These are phyloP conservation scores for Aureobasidium zeae DNA, from an alignment of 2,329 filamentous ascomycete genomes.

Conservation along the genomic window DNA sequence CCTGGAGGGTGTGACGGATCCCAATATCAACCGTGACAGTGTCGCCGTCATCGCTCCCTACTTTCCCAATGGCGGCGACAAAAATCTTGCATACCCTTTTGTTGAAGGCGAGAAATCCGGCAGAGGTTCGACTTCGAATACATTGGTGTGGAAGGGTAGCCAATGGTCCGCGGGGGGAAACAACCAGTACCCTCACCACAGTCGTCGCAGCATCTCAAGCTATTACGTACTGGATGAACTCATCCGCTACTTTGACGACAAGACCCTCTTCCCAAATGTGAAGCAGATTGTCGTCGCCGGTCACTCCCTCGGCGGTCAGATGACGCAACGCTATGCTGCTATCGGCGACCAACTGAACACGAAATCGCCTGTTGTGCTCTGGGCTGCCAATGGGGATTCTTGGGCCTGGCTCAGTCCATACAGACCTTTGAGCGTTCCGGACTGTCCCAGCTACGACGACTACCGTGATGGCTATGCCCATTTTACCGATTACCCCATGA, in stretches of 20 bases:
- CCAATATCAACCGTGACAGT: conserved; percentile 24
- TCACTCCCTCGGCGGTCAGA: conserved; percentile 30
- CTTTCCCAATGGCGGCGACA: conserved; percentile 31
- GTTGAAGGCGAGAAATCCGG: conserved; percentile 20
- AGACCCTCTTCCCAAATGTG: conserved; percentile 28
- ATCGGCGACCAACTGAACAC: conserved; percentile 23
- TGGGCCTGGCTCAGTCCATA: conserved; percentile 27
- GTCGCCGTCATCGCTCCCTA: conserved; percentile 29
- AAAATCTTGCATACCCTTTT: conserved; percentile 28
- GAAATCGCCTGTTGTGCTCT: conserved; percentile 26
- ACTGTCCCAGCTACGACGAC: conserved; percentile 27
- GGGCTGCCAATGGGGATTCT: conserved; percentile 30
- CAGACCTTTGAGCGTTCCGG: conserved; percentile 24
- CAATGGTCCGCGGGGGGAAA: conserved; percentile 29
- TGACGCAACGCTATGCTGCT: conserved; percentile 29
- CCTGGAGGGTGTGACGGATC: conserved; percentile 23
- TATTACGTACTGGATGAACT: conserved; percentile 29
- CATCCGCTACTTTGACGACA: conserved; percentile 29
- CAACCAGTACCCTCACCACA: conserved; percentile 29
- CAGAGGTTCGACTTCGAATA: conserved; percentile 26
- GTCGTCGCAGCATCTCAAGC: conserved; percentile 23
- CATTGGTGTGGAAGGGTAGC: conserved; percentile 28
- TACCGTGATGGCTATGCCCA: conserved; percentile 29
- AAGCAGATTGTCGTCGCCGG: conserved; percentile 32
- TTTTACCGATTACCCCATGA: conserved; percentile 27